These are phyloP conservation scores for Serendipita sp. DNA, from an alignment of 768 basidiomycete genomes.

Conservation along the genomic window DNA sequence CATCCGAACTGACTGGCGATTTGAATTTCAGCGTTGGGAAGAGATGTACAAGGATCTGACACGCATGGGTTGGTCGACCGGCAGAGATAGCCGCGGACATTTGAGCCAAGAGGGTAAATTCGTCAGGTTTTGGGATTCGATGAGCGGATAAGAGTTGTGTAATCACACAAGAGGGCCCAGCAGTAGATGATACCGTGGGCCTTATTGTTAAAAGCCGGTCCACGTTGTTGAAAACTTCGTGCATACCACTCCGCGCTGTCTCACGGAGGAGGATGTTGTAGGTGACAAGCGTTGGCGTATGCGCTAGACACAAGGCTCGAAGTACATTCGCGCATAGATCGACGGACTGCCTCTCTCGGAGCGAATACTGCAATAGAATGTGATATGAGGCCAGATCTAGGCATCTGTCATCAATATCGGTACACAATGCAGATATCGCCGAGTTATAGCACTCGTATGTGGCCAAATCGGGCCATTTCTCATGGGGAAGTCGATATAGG, in stretches of 20 bases:
- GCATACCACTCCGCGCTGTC: constrained; percentile 29
- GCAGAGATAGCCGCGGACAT: constrained; percentile 37
- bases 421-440: constrained; percentile 7
- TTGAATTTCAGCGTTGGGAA: constrained; percentile 26
- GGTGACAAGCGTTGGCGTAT: constrained; percentile 35
- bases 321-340: constrained; percentile 33
- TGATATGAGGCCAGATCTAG: constrained; percentile 37
- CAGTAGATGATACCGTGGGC: not conserved
- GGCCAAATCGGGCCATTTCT: not conserved
- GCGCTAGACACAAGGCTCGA: constrained; percentile 21
- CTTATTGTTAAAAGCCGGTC: constrained; percentile 17
- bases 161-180: constrained; percentile 6
- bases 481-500: not conserved
- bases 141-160: constrained; percentile 9
- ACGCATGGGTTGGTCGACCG: constrained; percentile 31
- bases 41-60: constrained; percentile 33
- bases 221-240: constrained; percentile 23
- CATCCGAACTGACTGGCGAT: not conserved
- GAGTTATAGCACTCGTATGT: constrained; percentile 15
- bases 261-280: constrained; percentile 46
- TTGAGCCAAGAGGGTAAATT: constrained; percentile 34
- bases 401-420: not conserved
- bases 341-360: constrained; percentile 42
- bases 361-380: constrained; percentile 46
- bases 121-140: constrained; percentile 23